phyloP scores from a whole-genome alignment of 345 rosid genomes.

The Sisymbrium irio region DNA sequence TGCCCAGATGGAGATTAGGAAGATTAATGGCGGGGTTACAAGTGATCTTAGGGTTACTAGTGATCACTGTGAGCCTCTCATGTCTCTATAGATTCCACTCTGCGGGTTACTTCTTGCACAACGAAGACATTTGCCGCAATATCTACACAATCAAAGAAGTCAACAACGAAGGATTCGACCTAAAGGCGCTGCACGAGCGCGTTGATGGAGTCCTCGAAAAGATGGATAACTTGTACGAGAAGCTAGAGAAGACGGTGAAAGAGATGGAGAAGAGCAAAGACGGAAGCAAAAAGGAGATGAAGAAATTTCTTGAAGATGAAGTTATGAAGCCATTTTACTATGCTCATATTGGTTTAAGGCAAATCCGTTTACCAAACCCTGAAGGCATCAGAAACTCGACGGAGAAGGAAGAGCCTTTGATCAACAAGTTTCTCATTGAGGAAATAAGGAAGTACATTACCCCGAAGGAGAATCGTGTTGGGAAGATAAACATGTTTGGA shows the following conservation, averaged over 20 bases:
- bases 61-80: constrained; percentile 54
- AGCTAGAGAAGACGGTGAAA: constrained; percentile 54
- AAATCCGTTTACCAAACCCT: constrained; percentile 56
- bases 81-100: constrained; percentile 71
- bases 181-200: constrained; percentile 42
- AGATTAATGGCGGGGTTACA: constrained; percentile 64
- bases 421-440: constrained; percentile 58
- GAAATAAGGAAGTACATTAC: constrained; percentile 77
- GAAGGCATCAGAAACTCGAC: constrained; percentile 46
- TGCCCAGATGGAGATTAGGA: constrained; percentile 50
- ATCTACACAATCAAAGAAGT: constrained; percentile 50
- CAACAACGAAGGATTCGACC: constrained; percentile 44
- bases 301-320: constrained; percentile 61
- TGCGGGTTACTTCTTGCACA: constrained; percentile 60
- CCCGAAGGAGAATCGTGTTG: constrained; percentile 61
- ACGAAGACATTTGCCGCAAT: constrained; percentile 61
- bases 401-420: constrained; percentile 65
- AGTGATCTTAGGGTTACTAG: constrained; percentile 58
- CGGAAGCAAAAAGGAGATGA: constrained; percentile 48
- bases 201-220: constrained; percentile 50
- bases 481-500: constrained; percentile 70
- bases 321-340: constrained; percentile 65
- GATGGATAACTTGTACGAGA: constrained; percentile 62
- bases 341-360: constrained; percentile 68
- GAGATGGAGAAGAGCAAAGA: constrained; percentile 60